Base-by-base conservation (phyloP, 2,329 filamentous ascomycete species). In the Nigrograna mackinnonii region DNA sequence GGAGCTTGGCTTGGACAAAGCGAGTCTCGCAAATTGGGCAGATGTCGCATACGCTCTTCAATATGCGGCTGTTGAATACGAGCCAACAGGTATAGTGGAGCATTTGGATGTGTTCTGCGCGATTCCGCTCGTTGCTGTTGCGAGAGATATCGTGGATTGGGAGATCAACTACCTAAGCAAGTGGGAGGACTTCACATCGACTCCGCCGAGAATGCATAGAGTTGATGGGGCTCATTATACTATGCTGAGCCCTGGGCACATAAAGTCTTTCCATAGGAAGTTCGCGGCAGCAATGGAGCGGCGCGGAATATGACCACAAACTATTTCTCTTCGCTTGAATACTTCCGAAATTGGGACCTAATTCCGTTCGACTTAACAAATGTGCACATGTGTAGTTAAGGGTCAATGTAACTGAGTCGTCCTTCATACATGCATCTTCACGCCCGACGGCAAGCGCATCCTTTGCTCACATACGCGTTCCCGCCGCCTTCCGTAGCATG, bases 31-130 rank as follows among this genome's bases (percentile, higher is more conserved):
- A 9, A 52, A 49, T 4, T 75, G 72, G 71, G 60, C 63, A 0
- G 52, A 65, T 17, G 36, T 76, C 1, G 66, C 72, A 0, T 67
- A 55, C 34, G 47, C 50, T 0, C 39, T 75, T 33, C 69, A 72
- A 46, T 57, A 52, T 33, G 67, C 73, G 32, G 69, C 67, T 3
- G 39, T 51, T 1, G 64, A 76, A 13, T 78, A 77, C 47, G 69
- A 77, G 35, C 74, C 74, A 2, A 13, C 14, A 0, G 72, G 73
- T 0, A 42, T 16, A 1, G 66, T 76, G 0, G 40, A 43, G 1
- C 13, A 22, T 2, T 66, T 77, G 35, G 74, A 78, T 51, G 59
- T 76, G 1, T 76, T 78, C 44, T 64, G 67, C 22, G 67, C 66
- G 2, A 48, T 54, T 4, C 72, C 73, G 11, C 50, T 69, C 2